These are phyloP conservation scores for Aspergillus udagawae DNA, from an alignment of 2,329 filamentous ascomycete species.

Conservation along the genomic window DNA sequence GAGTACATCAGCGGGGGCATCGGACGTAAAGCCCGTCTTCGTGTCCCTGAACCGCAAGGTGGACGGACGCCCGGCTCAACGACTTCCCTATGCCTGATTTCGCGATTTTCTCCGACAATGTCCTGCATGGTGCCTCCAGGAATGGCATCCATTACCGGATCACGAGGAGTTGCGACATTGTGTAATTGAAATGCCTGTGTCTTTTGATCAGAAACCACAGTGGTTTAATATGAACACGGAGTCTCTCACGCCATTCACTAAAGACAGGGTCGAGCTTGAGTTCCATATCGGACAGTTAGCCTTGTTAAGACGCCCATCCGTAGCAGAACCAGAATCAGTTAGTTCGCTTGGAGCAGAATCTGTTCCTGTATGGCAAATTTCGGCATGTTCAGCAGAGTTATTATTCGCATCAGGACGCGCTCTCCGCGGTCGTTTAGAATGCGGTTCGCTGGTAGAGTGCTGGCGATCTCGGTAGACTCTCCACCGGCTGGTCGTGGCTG, in stretches of 20 bases:
- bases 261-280: slow-evolving; percentile 20
- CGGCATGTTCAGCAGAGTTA: neutral
- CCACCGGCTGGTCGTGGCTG: neutral
- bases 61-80: neutral
- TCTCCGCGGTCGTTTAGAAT: neutral
- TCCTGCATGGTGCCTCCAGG: slow-evolving; percentile 9
- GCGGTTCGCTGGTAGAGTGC: neutral
- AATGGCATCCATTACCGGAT: slow-evolving; percentile 10
- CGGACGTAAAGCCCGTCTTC: neutral
- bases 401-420: neutral
- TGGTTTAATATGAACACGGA: neutral
- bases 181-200: slow-evolving; percentile 15
- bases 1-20: neutral
- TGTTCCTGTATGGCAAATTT: neutral
- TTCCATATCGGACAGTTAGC: slow-evolving; percentile 6
- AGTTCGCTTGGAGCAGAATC: neutral
- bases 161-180: slow-evolving; percentile 6
- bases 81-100: neutral
- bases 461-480: neutral
- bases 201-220: neutral
- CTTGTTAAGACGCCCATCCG: neutral
- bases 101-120: neutral
- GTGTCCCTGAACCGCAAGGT: neutral
- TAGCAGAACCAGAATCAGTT: neutral
- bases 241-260: slow-evolving; percentile 14